Conservation (phyloP, 208 protist genomes). For the Acanthamoeba triangularis region DNA sequence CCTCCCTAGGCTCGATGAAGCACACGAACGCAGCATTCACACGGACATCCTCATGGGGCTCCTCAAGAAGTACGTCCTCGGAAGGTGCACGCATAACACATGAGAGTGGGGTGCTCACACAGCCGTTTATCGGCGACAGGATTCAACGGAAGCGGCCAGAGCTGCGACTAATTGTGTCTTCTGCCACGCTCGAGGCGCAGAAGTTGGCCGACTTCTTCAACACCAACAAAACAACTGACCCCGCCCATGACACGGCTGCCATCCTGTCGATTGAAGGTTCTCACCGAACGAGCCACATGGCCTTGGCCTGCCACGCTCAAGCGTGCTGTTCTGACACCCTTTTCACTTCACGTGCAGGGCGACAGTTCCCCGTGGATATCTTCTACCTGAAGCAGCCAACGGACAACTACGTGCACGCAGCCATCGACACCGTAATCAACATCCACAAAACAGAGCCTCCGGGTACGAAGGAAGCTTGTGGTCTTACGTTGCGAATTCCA, state of each 20-base stretch:
- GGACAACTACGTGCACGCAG: constrained; percentile 83
- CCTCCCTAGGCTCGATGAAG: constrained; percentile 93
- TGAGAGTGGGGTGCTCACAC: neutral
- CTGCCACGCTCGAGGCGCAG: constrained; percentile 95
- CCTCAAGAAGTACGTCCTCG: constrained; percentile 91
- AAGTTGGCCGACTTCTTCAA: constrained; percentile 96
- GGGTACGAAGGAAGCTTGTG: neutral
- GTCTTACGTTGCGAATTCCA: neutral
- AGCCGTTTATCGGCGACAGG: neutral
- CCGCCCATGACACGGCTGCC: constrained; percentile 32
- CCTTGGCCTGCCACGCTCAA: neutral
- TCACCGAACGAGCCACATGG: constrained; percentile 54
- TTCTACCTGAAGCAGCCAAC: constrained; percentile 80
- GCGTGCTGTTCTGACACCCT: neutral
- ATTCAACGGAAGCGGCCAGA: constrained; percentile 90
- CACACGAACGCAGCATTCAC: constrained; percentile 98
- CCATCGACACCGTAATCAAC: constrained; percentile 81
- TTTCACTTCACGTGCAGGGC: constrained; percentile 86
- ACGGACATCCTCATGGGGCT: constrained; percentile 95
- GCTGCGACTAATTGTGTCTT: constrained; percentile 95
- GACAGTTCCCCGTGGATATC: constrained; percentile 89
- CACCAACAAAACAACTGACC: constrained; percentile 77
- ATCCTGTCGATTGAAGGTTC: constrained; percentile 86
- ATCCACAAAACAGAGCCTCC: constrained; percentile 81
- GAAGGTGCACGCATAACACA: neutral